Percentiles rank a stretch among this genome's conserved stretches.
These are phyloP conservation scores for Xylariaceae sp. DNA, from an alignment of 2,329 filamentous ascomycete species.

Conservation along the genomic window DNA sequence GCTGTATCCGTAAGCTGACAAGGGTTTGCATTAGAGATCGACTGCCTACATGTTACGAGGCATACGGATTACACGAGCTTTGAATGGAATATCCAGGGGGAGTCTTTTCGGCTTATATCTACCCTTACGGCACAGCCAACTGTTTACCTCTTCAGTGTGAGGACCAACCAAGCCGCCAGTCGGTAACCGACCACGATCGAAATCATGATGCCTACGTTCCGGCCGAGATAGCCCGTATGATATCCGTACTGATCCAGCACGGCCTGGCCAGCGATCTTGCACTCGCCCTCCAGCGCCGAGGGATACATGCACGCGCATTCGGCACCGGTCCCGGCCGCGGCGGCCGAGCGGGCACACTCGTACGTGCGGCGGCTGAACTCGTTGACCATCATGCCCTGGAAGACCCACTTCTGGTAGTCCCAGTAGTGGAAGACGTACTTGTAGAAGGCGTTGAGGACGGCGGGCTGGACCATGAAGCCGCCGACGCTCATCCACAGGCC, in stretches of 20 bases:
- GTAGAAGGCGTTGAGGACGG: slow-evolving; percentile 73
- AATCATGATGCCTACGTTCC: slow-evolving; percentile 71
- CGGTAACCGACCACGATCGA: slow-evolving; percentile 69
- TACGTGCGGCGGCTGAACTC: slow-evolving; percentile 65
- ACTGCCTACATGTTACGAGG: too few species aligned
- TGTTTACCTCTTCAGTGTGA: slow-evolving; percentile 31
- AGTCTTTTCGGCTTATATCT: too few species aligned
- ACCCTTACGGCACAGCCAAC: neutral
- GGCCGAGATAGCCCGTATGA: slow-evolving; percentile 50
- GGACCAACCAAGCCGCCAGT: slow-evolving; percentile 56
- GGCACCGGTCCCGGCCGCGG: slow-evolving; percentile 22
- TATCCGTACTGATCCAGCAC: slow-evolving; percentile 68
- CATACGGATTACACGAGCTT: too few species aligned
- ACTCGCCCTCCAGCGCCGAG: slow-evolving; percentile 53
- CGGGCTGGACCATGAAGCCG: slow-evolving; percentile 71
- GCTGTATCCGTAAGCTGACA: too few species aligned
- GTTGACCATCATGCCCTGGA: slow-evolving; percentile 90
- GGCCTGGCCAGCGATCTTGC: slow-evolving; percentile 62
- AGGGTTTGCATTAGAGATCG: too few species aligned
- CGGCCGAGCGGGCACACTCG: slow-evolving; percentile 36
- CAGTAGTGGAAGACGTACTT: slow-evolving; percentile 84
- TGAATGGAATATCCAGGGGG: too few species aligned
- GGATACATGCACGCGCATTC: slow-evolving; percentile 66
- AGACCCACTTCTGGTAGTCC: slow-evolving; percentile 81
- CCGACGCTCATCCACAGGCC: slow-evolving; percentile 84